These are phyloP conservation scores for Vachellia collinsii DNA, from an alignment of 306 rosid genomes.

Conservation along the genomic window DNA sequence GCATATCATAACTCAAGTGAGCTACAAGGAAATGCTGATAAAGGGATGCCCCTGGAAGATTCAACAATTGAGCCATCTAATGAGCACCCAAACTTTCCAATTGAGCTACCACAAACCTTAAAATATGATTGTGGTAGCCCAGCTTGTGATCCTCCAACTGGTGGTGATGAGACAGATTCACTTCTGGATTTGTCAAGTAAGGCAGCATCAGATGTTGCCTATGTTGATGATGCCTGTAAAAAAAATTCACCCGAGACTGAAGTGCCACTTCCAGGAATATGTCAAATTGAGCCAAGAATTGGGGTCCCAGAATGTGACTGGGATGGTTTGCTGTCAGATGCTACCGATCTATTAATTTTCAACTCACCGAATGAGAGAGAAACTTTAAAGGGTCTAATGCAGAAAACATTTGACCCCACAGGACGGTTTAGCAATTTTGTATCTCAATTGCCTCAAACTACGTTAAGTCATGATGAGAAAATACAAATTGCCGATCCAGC, in stretches of 20 bases:
- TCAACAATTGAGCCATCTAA: slow-evolving; percentile 41
- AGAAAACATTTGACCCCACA: slow-evolving; percentile 55
- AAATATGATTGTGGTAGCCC: slow-evolving; percentile 65
- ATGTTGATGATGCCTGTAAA: slow-evolving; percentile 45
- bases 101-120: slow-evolving; percentile 55
- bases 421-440: slow-evolving; percentile 40
- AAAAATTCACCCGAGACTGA: slow-evolving; percentile 43
- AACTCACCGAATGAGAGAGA: slow-evolving; percentile 62
- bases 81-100: slow-evolving; percentile 46
- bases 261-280: slow-evolving; percentile 41
- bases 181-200: slow-evolving; percentile 41
- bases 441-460: slow-evolving; percentile 42
- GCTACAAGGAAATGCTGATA: slow-evolving; percentile 41
- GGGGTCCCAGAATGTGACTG: slow-evolving; percentile 59
- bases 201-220: slow-evolving; percentile 41
- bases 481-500: slow-evolving; percentile 44
- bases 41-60: slow-evolving; percentile 40
- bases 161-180: slow-evolving; percentile 39
- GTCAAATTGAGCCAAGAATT: slow-evolving; percentile 41
- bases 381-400: slow-evolving; percentile 57
- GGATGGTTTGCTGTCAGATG: slow-evolving; percentile 64
- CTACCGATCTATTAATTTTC: slow-evolving; percentile 62
- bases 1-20: slow-evolving; percentile 41
- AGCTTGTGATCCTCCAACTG: slow-evolving; percentile 46
- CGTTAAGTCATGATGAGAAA: slow-evolving; percentile 31